Conservation (phyloP, 345 rosid genomes). For the Kandelia obovata region DNA sequence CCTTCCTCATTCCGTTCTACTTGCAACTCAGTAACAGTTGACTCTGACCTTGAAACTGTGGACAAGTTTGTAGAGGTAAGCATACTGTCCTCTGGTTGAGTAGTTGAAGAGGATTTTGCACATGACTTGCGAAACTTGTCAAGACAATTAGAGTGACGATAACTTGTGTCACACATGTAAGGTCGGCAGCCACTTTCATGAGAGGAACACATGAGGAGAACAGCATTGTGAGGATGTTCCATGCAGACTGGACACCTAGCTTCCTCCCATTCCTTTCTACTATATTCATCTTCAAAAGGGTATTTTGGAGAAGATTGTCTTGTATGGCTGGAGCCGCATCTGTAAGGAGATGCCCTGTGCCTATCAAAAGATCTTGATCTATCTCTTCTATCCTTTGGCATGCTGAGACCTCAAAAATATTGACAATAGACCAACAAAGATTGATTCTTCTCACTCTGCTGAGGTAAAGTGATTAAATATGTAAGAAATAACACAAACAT, state of each 20-base stretch:
- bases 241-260: constrained; percentile 96
- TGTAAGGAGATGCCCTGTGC: constrained; percentile 52
- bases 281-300: constrained; percentile 44
- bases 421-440: background rate
- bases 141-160: constrained; percentile 91
- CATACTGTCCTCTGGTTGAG: constrained; percentile 35
- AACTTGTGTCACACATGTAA: constrained; percentile 96
- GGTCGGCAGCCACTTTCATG: constrained; percentile 93
- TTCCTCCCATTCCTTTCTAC: constrained; percentile 86
- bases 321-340: constrained; percentile 52
- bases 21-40: constrained; percentile 26
- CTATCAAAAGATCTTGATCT: constrained; percentile 66
- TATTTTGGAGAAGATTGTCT: constrained; percentile 42
- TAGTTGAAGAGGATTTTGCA: constrained; percentile 30
- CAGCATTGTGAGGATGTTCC: constrained; percentile 98
- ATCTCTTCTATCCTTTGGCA: constrained; percentile 93
- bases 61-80: constrained; percentile 18
- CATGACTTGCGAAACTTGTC: constrained; percentile 83
- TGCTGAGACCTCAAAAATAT: constrained; percentile 23
- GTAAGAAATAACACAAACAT: constrained; percentile 9
- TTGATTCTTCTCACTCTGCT: background rate
- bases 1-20: constrained; percentile 42
- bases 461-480: background rate
- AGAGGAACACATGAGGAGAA: constrained; percentile 86
- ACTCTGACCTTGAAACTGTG: constrained; percentile 23